Evolutionary conservation across 495 filamentous ascomycete species (phyloP).

Genomic region (Neurospora tetraspora): DNA sequence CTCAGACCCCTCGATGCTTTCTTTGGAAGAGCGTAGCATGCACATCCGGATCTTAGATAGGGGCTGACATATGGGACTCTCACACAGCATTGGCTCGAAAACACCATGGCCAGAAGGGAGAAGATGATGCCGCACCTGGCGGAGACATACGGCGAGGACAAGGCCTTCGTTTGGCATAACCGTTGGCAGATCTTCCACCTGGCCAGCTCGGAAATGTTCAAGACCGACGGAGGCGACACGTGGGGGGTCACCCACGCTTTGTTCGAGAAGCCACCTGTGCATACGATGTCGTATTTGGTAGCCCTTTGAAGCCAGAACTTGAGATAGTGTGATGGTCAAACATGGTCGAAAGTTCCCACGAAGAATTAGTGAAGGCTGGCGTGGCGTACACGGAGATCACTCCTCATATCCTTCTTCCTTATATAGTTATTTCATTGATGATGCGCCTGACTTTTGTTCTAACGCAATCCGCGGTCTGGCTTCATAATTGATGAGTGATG

Average conservation of each 20-base stretch:
- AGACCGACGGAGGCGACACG: constrained; percentile 47
- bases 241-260: constrained; percentile 56
- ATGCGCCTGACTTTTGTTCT: background rate
- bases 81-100: constrained; percentile 47
- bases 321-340: background rate
- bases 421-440: background rate
- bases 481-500: background rate
- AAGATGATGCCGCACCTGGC: constrained; percentile 48
- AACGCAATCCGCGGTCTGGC: background rate
- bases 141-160: constrained; percentile 48
- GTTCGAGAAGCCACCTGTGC: constrained; percentile 38
- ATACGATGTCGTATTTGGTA: background rate
- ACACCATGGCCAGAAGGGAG: constrained; percentile 41
- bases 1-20: background rate
- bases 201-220: constrained; percentile 57
- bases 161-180: constrained; percentile 48
- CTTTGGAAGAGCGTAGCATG: background rate
- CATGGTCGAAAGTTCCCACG: background rate
- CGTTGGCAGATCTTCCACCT: constrained; percentile 62
- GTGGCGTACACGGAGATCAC: background rate
- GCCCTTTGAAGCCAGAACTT: background rate
- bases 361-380: background rate
- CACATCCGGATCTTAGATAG: background rate
- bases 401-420: background rate
- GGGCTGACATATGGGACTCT: constrained; percentile 6